Evolutionary conservation across 2,329 filamentous ascomycete genomes (phyloP).

Genomic region (Sclerotiophoma versabilis): DNA sequence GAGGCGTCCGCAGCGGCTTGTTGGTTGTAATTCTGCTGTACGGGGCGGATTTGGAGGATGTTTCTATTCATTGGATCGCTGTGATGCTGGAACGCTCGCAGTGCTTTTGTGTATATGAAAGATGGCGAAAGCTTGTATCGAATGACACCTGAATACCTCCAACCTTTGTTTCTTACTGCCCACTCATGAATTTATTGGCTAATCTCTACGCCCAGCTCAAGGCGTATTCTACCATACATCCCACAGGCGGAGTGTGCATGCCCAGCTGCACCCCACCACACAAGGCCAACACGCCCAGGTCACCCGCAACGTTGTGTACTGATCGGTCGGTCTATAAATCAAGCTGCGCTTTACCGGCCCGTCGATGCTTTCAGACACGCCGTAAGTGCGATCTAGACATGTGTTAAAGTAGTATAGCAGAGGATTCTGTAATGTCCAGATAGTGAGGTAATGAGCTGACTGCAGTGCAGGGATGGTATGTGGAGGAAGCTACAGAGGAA

Average conservation of each 20-base stretch:
- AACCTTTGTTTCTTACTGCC: background rate
- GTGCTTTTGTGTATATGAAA: conserved; percentile 9
- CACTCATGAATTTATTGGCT: background rate
- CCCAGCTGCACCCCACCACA: background rate
- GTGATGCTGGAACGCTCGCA: conserved; percentile 13
- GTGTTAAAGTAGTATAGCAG: too few species aligned
- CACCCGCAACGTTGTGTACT: background rate
- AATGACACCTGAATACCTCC: conserved; percentile 17
- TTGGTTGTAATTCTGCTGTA: conserved; percentile 10
- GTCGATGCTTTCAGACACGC: too few species aligned
- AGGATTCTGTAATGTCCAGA: too few species aligned
- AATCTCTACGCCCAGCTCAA: background rate
- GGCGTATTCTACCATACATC: background rate
- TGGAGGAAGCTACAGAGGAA: too few species aligned
- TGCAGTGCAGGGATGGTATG: too few species aligned
- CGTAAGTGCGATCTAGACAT: too few species aligned
- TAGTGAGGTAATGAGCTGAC: too few species aligned
- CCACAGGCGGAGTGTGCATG: too few species aligned
- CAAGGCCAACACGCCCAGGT: background rate
- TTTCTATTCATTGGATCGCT: conserved; percentile 5
- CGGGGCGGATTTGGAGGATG: conserved; percentile 15
- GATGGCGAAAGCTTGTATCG: conserved; percentile 14
- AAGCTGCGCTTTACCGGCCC: too few species aligned
- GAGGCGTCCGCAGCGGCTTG: conserved; percentile 5
- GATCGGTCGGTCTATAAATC: background rate